Evolutionary conservation across 2,329 filamentous ascomycete genomes (phyloP), one percentile per base, ranked within the genome.

Genomic region (Corynespora cassiicola): DNA sequence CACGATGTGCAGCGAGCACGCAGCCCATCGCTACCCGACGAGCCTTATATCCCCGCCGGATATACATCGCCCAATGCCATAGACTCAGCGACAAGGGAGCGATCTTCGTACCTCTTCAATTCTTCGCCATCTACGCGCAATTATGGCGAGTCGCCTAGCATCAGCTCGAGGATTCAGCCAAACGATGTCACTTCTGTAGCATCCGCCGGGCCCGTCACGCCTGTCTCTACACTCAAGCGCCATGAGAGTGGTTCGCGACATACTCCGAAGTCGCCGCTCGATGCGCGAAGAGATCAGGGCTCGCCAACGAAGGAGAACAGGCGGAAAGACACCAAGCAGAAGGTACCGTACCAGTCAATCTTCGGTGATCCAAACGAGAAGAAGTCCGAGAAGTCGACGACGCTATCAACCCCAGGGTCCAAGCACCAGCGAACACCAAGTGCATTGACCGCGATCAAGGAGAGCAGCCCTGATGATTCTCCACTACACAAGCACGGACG

Each of bases 371-470:
- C 59, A 17, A 61, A 33, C 19, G 54, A 65, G 34, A 58, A 58
- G 50, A 52, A 45, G 15, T 16, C 41, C 7, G 49, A 51, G 25
- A 50, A 47, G 30, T 39, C 44, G 17, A 26, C 39, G 7, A 26
- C 32, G 10, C 36, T 50, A 25, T 41, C 53, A 6, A 64, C 64
- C 6, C 58, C 66, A 12, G 43, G 49, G 25, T 22, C 50, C 6
- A 61, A 56, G 36, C 54, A 60, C 22, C 29, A 47, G 26, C 54
- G 52, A 37, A 61, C 64, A 15, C 56, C 61, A 11, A 65, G 58
- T 33, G 61, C 63, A 16, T 74, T 83, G 7, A 71, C 75, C 14
- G 70, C 77, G 1, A 82, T 82, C 47, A 70, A 70, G 20, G 80
- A 82, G 57, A 71, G 70, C 39, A 68, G 63, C 34, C 72, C 74